Percentiles rank a stretch among this genome's conserved stretches.
Conservation (phyloP, 75 land plant species). For the Larix kaempferi region DNA sequence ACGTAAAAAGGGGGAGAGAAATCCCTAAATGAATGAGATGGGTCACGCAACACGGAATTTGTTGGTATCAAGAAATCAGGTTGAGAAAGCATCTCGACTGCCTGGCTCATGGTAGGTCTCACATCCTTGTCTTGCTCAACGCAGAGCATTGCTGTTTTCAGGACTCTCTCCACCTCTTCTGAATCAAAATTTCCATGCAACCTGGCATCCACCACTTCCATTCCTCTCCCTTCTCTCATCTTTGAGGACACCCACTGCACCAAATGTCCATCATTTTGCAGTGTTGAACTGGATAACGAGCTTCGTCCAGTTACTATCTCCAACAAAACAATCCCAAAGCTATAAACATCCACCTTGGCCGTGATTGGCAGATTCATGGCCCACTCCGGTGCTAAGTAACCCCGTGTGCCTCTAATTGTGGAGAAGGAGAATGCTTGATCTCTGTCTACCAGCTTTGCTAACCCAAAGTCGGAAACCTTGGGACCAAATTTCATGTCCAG, state of each 20-base stretch:
- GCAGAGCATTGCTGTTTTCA: slow-evolving; percentile 70
- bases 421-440: slow-evolving; percentile 14
- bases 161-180: slow-evolving; percentile 32
- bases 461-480: slow-evolving; percentile 11
- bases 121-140: slow-evolving; percentile 51
- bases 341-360: slow-evolving; percentile 14
- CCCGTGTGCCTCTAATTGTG: slow-evolving; percentile 29
- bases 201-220: slow-evolving; percentile 41
- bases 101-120: slow-evolving; percentile 72
- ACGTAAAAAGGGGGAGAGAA: no score
- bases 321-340: slow-evolving; percentile 16
- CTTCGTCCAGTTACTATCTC: slow-evolving; percentile 40
- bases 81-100: slow-evolving; percentile 55
- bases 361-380: slow-evolving; percentile 7
- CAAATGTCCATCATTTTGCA: slow-evolving; percentile 40
- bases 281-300: no score
- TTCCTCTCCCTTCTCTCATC: slow-evolving; percentile 33
- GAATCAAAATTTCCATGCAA: slow-evolving; percentile 11
- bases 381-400: slow-evolving; percentile 25
- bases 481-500: background rate
- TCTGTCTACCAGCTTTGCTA: slow-evolving; percentile 5
- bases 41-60: no score
- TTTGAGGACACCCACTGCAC: slow-evolving; percentile 55
- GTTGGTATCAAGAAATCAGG: no score
- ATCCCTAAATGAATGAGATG: no score